These are phyloP conservation scores for Fragaria vesca DNA, from an alignment of 306 rosid genomes.

Conservation along the genomic window DNA sequence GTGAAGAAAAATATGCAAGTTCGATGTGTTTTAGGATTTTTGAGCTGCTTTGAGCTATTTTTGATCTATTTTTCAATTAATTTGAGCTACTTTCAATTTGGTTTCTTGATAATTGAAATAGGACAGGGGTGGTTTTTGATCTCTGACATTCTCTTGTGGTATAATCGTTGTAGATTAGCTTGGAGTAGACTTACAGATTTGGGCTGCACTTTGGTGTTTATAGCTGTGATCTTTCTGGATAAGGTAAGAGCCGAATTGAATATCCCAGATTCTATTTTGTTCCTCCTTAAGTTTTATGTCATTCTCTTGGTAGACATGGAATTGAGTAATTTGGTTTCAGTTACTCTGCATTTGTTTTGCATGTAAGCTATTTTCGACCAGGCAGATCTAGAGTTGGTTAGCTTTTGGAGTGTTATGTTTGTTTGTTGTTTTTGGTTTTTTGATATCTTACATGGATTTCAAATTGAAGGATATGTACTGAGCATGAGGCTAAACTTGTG, in stretches of 20 bases:
- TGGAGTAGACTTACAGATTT: not conserved
- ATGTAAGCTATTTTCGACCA: no score
- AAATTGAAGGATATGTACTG: not conserved
- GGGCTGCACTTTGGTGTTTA: constrained; percentile 34
- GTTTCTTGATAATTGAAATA: not conserved
- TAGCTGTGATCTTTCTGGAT: constrained; percentile 25
- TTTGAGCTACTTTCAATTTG: constrained; percentile 17
- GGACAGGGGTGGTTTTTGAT: not conserved
- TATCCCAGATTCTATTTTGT: not conserved
- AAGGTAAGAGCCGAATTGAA: constrained; percentile 57
- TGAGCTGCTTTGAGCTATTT: no score
- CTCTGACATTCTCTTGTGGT: not conserved
- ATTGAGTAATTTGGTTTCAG: not conserved
- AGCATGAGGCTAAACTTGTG: not conserved
- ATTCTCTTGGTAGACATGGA: not conserved
- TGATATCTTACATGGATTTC: not conserved
- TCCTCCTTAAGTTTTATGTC: not conserved
- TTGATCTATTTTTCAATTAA: no score
- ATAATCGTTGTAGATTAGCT: not conserved
- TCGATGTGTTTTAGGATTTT: not conserved
- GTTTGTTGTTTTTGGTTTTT: not conserved
- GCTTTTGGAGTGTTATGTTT: not conserved
- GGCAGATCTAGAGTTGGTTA: not conserved
- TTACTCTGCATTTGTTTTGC: not conserved
- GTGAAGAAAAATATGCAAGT: not conserved